phyloP scores from a whole-genome alignment of 257 asterid genomes.

The Salvia rosmarinus region DNA sequence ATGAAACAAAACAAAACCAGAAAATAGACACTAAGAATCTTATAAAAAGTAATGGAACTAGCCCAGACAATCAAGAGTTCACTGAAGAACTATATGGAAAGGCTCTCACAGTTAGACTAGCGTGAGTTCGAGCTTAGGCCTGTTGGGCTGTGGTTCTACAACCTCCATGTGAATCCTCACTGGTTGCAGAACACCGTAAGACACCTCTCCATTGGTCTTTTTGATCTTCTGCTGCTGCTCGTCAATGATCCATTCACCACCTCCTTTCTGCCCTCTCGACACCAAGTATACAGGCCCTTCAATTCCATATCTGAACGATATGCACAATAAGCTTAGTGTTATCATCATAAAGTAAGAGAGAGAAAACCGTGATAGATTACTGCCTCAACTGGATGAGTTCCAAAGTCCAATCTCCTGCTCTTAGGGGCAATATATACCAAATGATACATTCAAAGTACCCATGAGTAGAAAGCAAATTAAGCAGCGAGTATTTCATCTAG shows the following conservation, averaged over 20 bases:
- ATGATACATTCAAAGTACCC: neutral
- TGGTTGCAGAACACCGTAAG: constrained; percentile 74
- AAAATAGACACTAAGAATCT: neutral
- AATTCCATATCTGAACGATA: constrained; percentile 75
- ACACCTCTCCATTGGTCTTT: constrained; percentile 52
- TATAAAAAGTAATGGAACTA: neutral
- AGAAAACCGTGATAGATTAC: constrained; percentile 4
- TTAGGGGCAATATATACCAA: neutral
- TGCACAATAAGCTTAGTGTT: neutral
- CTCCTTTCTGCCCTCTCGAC: constrained; percentile 58
- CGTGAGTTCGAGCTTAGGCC: constrained; percentile 90
- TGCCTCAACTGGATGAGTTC: neutral
- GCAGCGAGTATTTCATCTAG: neutral
- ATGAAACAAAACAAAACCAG: neutral
- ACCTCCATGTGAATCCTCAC: constrained; percentile 91
- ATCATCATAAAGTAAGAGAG: neutral
- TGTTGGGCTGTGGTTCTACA: constrained; percentile 90
- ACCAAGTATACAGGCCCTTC: constrained; percentile 90
- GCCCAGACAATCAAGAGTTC: neutral
- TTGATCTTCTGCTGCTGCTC: constrained; percentile 79
- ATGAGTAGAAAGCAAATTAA: neutral
- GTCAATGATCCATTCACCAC: constrained; percentile 77
- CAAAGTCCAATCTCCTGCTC: neutral
- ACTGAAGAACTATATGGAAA: neutral
- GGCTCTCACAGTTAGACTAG: constrained; percentile 41